Evolutionary conservation across 805 yeast species (phyloP).

Genomic region (Yarrowia sp.): DNA sequence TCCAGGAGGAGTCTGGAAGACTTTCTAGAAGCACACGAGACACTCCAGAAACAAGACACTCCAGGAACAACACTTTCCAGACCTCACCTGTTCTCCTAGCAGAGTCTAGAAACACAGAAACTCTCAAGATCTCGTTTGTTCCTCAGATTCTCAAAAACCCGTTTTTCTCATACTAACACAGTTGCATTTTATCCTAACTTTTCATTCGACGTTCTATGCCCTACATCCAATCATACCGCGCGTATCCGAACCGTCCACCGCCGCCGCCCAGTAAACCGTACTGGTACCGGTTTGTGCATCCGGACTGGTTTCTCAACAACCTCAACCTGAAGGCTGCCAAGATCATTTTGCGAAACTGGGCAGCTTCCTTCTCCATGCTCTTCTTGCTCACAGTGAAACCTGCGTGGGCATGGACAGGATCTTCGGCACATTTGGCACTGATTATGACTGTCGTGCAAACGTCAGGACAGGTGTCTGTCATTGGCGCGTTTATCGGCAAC

Average conservation of each 20-base stretch:
- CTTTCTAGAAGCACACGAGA: too few relatives aligned
- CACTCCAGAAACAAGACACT: too few relatives aligned
- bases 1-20: too few relatives aligned
- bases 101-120: too few relatives aligned
- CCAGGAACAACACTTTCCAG: too few relatives aligned
- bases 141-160: too few relatives aligned
- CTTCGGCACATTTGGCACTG: conserved; percentile 13
- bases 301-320: conserved; percentile 26
- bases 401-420: conserved; percentile 16
- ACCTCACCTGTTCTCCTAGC: too few relatives aligned
- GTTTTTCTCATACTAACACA: too few relatives aligned
- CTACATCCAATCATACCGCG: conserved; percentile 12
- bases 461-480: conserved; percentile 3
- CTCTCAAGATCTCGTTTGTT: too few relatives aligned
- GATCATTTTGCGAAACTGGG: conserved; percentile 20
- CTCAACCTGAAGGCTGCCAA: conserved; percentile 6
- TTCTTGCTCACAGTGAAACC: conserved; percentile 9
- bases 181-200: too few relatives aligned
- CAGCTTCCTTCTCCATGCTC: conserved; percentile 4
- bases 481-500: not conserved
- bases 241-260: conserved; percentile 35
- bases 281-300: conserved; percentile 29
- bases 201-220: too few relatives aligned
- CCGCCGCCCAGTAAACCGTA: conserved; percentile 23
- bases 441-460: conserved; percentile 15